A percentile compares a stretch with the other conserved stretches of the same genome.
Evolutionary conservation across 768 basidiomycete species (phyloP).

Genomic region (Cyclocybe cylindracea): DNA sequence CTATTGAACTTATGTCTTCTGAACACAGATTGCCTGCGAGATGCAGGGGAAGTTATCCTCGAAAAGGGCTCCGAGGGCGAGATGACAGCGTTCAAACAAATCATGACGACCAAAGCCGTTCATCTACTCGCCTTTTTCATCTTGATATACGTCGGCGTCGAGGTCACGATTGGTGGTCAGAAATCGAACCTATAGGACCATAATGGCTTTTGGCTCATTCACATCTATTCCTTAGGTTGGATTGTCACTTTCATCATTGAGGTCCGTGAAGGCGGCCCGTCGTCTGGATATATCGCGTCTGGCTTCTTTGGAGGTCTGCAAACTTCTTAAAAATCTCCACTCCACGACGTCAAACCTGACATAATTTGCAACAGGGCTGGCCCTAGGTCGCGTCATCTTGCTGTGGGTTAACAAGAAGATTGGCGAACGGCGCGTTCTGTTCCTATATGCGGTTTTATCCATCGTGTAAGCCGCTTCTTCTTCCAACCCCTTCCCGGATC

Average conservation of each 20-base stretch:
- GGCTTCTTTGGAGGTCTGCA: slow-evolving; percentile 50
- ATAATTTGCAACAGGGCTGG: slow-evolving; percentile 44
- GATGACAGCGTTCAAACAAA: slow-evolving; percentile 45
- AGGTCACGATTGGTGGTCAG: slow-evolving; percentile 57
- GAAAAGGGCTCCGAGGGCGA: slow-evolving; percentile 36
- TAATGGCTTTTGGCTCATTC: slow-evolving; percentile 8
- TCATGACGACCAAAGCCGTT: slow-evolving; percentile 52
- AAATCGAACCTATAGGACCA: neutral
- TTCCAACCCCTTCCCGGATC: neutral
- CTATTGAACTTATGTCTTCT: neutral
- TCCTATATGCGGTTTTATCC: slow-evolving; percentile 50
- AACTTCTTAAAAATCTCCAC: neutral
- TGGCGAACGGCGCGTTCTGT: slow-evolving; percentile 55
- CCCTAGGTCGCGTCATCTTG: slow-evolving; percentile 53
- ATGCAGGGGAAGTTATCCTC: slow-evolving; percentile 49
- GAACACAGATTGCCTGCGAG: slow-evolving; percentile 47
- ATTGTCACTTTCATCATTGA: slow-evolving; percentile 60
- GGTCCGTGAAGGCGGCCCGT: slow-evolving; percentile 35
- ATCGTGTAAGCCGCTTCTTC: slow-evolving; percentile 38
- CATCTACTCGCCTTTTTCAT: slow-evolving; percentile 66
- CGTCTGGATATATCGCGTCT: slow-evolving; percentile 54
- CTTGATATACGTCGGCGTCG: slow-evolving; percentile 69
- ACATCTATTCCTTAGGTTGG: slow-evolving; percentile 48
- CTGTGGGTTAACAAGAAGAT: slow-evolving; percentile 59
- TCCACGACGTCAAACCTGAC: neutral